phyloP scores from a whole-genome alignment of 768 basidiomycete genomes.

The Suillus spraguei region DNA sequence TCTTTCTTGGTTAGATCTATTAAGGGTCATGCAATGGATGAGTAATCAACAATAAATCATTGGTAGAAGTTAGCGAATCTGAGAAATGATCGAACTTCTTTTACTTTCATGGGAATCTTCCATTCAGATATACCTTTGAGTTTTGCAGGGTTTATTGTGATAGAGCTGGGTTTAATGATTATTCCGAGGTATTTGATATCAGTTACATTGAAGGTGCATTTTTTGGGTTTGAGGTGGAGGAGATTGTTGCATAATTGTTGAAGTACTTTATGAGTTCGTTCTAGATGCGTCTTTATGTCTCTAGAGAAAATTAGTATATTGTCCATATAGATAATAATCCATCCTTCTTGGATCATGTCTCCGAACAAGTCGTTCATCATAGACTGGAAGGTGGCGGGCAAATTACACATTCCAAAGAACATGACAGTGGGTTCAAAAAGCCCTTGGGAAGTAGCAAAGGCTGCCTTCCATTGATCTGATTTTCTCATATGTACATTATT shows the following conservation, averaged over 20 bases:
- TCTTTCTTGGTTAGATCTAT: slow-evolving; percentile 32
- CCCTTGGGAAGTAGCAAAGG: no score
- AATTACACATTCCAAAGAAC: slow-evolving; percentile 20
- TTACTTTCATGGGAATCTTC: not conserved
- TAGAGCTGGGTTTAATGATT: not conserved
- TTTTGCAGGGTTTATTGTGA: not conserved
- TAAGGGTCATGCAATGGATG: slow-evolving; percentile 24
- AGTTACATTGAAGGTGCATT: not conserved
- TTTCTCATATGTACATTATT: not conserved
- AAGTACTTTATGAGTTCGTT: slow-evolving; percentile 24
- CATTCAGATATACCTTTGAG: not conserved
- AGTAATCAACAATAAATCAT: slow-evolving; percentile 31
- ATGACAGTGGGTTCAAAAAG: not conserved
- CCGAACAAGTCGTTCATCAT: slow-evolving; percentile 30
- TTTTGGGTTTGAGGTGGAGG: slow-evolving; percentile 30
- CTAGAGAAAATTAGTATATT: no score
- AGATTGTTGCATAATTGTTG: slow-evolving; percentile 29
- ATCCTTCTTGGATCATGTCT: slow-evolving; percentile 6
- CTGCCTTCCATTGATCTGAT: not conserved
- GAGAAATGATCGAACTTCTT: slow-evolving; percentile 21
- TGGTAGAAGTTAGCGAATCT: slow-evolving; percentile 35
- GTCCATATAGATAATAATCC: no score
- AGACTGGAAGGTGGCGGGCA: slow-evolving; percentile 23
- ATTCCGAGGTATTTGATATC: not conserved
- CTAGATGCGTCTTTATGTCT: slow-evolving; percentile 16